Conservation (phyloP, 73 alveolate species). For the Stentor roeselii region DNA sequence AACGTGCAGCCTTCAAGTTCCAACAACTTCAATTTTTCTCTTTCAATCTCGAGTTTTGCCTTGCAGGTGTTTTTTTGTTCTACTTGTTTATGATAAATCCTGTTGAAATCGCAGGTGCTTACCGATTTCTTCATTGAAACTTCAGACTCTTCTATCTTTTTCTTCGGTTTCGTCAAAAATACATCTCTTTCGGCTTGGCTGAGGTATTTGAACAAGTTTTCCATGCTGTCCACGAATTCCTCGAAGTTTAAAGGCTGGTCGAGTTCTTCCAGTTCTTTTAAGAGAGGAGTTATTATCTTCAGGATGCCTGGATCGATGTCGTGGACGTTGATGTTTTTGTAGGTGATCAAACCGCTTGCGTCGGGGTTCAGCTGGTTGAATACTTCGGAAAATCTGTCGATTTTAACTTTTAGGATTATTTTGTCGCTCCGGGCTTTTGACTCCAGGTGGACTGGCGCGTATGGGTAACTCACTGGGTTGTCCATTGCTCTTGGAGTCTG, state of each 20-base stretch:
- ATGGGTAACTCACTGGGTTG: neutral
- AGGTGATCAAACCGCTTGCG: neutral
- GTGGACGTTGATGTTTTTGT: neutral
- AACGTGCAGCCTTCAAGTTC: constrained; percentile 27
- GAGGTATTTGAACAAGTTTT: neutral
- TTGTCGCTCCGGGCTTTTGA: neutral
- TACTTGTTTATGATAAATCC: neutral
- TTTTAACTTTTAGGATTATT: neutral
- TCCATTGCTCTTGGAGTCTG: neutral
- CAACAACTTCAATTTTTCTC: neutral
- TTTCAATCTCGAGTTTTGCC: neutral
- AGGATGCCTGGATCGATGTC: neutral
- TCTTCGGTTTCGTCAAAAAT: neutral
- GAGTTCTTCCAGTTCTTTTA: constrained; percentile 20
- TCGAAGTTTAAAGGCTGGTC: constrained; percentile 22
- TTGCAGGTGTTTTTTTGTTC: neutral
- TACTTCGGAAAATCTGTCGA: constrained; percentile 11
- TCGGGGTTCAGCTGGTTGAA: constrained; percentile 18
- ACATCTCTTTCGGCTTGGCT: neutral
- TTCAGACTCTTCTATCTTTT: neutral
- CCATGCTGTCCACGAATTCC: neutral
- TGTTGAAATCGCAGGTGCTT: neutral
- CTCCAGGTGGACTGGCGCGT: constrained; percentile 1
- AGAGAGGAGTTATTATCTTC: neutral
- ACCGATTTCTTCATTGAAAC: neutral